Evolutionary conservation across 805 yeast genomes (phyloP).

Genomic region (Sugiyamaella americana): DNA sequence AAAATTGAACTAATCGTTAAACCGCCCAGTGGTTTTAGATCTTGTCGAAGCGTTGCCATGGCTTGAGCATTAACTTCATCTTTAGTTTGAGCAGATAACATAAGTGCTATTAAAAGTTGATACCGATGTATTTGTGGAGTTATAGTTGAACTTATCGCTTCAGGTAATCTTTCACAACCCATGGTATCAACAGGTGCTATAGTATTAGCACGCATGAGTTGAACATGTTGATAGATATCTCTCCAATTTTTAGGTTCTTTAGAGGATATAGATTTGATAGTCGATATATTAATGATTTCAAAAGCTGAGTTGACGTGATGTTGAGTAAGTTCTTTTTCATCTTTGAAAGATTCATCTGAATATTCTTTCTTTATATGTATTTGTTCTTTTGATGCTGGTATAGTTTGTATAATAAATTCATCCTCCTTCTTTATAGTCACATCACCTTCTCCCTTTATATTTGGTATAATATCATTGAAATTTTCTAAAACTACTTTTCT

Average conservation of each 20-base stretch:
- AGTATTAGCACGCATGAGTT: slow-evolving; percentile 57
- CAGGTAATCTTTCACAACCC: slow-evolving; percentile 68
- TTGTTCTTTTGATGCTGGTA: no score
- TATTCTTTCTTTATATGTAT: no score
- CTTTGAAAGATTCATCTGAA: no score
- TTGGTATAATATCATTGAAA: no score
- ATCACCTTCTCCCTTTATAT: no score
- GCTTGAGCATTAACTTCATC: slow-evolving; percentile 80
- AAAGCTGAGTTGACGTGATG: no score
- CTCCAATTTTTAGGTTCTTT: slow-evolving; percentile 27
- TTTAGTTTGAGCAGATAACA: slow-evolving; percentile 88
- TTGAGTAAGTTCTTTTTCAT: no score
- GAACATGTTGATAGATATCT: slow-evolving; percentile 33
- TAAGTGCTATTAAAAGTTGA: slow-evolving; percentile 70
- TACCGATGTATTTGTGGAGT: slow-evolving; percentile 46
- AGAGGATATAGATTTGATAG: background rate
- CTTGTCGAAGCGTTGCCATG: slow-evolving; percentile 51
- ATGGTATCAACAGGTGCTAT: slow-evolving; percentile 83
- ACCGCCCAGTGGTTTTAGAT: slow-evolving; percentile 40
- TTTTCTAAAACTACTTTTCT: no score
- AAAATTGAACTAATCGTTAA: slow-evolving; percentile 28
- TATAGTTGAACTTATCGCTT: slow-evolving; percentile 27
- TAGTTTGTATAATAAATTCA: no score
- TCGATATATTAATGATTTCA: background rate
- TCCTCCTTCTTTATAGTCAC: no score